These are phyloP conservation scores for Pharus latifolius DNA, from an alignment of 176 grass and related monocot genomes.

Conservation along the genomic window DNA sequence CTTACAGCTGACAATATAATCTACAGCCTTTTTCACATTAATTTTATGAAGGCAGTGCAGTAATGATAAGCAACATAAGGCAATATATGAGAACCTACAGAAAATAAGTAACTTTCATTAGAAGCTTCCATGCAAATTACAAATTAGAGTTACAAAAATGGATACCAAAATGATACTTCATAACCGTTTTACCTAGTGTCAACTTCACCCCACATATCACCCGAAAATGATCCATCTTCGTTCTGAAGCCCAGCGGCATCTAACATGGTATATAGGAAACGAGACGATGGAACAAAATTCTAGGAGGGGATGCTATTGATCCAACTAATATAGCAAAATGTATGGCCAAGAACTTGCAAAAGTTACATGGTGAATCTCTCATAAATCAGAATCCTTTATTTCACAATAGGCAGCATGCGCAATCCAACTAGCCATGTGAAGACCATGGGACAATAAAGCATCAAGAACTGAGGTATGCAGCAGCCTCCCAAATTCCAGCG, in stretches of 20 bases:
- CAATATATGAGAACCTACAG: constrained; percentile 84
- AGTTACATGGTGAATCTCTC: not conserved
- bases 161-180: not conserved
- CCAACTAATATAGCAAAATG: not conserved
- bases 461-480: not conserved
- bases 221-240: constrained; percentile 91
- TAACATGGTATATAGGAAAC: constrained; percentile 43
- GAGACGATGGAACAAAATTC: not conserved
- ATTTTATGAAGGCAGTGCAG: constrained; percentile 62
- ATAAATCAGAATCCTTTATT: not conserved
- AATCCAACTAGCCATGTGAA: not conserved
- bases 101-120: not conserved
- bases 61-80: constrained; percentile 69
- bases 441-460: not conserved
- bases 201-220: constrained; percentile 91
- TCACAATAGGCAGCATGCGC: not conserved
- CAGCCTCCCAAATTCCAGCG: not conserved
- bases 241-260: constrained; percentile 72
- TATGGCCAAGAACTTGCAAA: not conserved
- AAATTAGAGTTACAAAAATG: not conserved
- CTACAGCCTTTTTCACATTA: constrained; percentile 74
- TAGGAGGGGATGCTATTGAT: not conserved
- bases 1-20: constrained; percentile 88
- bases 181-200: constrained; percentile 49
- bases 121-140: not conserved